A percentile compares a stretch with the other conserved stretches of the same genome.
Conservation (phyloP, 192 early-diverging fungal genomes). For the Dissophora globulifera region DNA sequence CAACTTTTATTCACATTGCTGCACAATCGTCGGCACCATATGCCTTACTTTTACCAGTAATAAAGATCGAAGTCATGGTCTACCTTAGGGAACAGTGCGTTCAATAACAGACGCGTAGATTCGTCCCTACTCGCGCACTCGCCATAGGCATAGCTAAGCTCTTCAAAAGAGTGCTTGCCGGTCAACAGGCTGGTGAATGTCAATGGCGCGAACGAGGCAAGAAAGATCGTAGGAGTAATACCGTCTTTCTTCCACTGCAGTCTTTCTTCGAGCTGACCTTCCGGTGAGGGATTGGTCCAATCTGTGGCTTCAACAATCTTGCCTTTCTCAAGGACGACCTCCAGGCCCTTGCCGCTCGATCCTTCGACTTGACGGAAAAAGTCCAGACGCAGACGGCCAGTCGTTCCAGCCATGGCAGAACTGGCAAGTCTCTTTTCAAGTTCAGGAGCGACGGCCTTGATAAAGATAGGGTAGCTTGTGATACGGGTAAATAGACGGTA, state of each 20-base stretch:
- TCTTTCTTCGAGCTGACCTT: slow-evolving; percentile 13
- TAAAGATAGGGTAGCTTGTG: slow-evolving; percentile 26
- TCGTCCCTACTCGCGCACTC: slow-evolving; percentile 19
- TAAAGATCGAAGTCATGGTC: slow-evolving; percentile 20
- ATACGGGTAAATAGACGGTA: slow-evolving; percentile 27
- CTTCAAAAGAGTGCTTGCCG: slow-evolving; percentile 21
- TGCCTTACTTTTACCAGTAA: slow-evolving; percentile 5
- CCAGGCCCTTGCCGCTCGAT: slow-evolving; percentile 16
- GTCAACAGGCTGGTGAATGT: slow-evolving; percentile 26
- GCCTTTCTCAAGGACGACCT: slow-evolving; percentile 22
- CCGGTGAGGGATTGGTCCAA: slow-evolving; percentile 5
- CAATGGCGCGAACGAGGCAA: slow-evolving; percentile 17
- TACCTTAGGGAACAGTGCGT: slow-evolving; percentile 40
- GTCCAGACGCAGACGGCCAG: slow-evolving; percentile 24
- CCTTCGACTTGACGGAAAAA: slow-evolving; percentile 22
- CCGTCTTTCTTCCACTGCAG: slow-evolving; percentile 15
- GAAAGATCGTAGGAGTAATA: too few species aligned
- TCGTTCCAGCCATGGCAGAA: slow-evolving; percentile 17
- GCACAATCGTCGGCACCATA: not conserved
- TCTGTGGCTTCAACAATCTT: slow-evolving; percentile 26
- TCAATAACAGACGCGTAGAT: slow-evolving; percentile 17
- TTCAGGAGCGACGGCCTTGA: slow-evolving; percentile 13
- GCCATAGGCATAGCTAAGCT: slow-evolving; percentile 23
- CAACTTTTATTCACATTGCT: too few species aligned
- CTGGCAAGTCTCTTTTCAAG: slow-evolving; percentile 32